Evolutionary conservation across 768 basidiomycete species (phyloP).

Genomic region (Lyophyllum atratum): DNA sequence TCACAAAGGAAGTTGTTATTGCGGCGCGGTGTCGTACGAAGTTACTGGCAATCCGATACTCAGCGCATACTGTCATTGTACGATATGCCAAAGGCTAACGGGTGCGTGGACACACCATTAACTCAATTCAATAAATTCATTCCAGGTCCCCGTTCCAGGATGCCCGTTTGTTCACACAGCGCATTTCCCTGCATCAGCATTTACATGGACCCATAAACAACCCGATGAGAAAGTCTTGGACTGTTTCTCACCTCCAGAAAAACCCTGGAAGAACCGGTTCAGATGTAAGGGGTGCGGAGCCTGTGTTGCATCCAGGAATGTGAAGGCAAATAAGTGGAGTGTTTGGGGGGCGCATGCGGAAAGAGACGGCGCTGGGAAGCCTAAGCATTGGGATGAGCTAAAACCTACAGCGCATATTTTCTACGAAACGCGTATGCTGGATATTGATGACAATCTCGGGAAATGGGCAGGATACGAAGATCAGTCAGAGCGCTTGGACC

Average conservation of each 20-base stretch:
- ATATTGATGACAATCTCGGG: constrained; percentile 53
- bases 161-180: constrained; percentile 65
- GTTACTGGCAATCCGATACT: constrained; percentile 50
- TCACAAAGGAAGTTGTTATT: constrained; percentile 59
- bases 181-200: constrained; percentile 52
- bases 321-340: constrained; percentile 48
- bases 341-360: constrained; percentile 61
- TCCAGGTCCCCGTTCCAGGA: constrained; percentile 30
- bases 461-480: constrained; percentile 72
- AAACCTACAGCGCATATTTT: constrained; percentile 70
- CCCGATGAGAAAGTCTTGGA: constrained; percentile 40
- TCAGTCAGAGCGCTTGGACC: constrained; percentile 38
- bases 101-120: constrained; percentile 34
- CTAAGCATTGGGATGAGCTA: constrained; percentile 53
- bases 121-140: background rate
- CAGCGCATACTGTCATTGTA: constrained; percentile 72
- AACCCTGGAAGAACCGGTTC: constrained; percentile 62
- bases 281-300: constrained; percentile 66
- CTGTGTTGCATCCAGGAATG: constrained; percentile 54
- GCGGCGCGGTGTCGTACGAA: constrained; percentile 50
- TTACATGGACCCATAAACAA: constrained; percentile 54
- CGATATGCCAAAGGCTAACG: constrained; percentile 62
- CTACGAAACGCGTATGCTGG: constrained; percentile 62
- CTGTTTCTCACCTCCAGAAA: constrained; percentile 45
- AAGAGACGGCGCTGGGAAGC: constrained; percentile 50